Evolutionary conservation across 257 asterid genomes (phyloP), one percentile per base, ranked within the genome.

Genomic region (Paraleonurus japonicus): DNA sequence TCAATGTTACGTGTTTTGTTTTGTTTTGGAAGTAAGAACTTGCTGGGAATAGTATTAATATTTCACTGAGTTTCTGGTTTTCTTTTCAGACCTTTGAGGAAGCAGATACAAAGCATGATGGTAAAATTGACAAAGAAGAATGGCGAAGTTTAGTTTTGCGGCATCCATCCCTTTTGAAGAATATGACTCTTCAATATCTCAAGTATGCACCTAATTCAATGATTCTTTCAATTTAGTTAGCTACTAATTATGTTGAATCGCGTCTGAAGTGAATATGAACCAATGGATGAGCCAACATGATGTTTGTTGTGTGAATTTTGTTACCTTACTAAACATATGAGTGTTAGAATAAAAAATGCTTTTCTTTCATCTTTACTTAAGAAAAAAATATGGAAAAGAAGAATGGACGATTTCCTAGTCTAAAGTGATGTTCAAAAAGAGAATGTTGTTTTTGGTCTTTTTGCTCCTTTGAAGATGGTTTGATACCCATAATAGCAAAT

Each of bases 131-230:
- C 55, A 92, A 90, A 81, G 98, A 92, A 74, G 98, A 92, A 69
- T 92, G 98, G 98, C 85, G 97, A 79, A 92, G 70, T 77, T 86
- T 92, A 45, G 98, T 92, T 23, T 69, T 88, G 79, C 85, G 94
- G 67, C 98, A 92, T 84, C 98, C 98, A 64, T 92, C 98, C 16
- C 93, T 92, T 76, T 65, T 92, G 83, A 92, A 90, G 79, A 92
- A 92, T 63, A 92, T 92, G 98, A 92, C 97, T 70, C 96, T 92
- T 64, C 98, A 90, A 51, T 92, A 90, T 86, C 98, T 92, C 86
- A 92, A 86, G 98, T 92, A 87, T 2, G 92, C 77, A 7, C n/a
- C 67, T 43, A 1, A 9, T 65, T 58, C 55, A 15, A 10, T 15
- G 13, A 43, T 58, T n/a, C 10, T 37, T 16, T 51, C 45, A 17